Evolutionary conservation across 176 grass and related monocot species (phyloP).

Genomic region (Bromus sterilis): DNA sequence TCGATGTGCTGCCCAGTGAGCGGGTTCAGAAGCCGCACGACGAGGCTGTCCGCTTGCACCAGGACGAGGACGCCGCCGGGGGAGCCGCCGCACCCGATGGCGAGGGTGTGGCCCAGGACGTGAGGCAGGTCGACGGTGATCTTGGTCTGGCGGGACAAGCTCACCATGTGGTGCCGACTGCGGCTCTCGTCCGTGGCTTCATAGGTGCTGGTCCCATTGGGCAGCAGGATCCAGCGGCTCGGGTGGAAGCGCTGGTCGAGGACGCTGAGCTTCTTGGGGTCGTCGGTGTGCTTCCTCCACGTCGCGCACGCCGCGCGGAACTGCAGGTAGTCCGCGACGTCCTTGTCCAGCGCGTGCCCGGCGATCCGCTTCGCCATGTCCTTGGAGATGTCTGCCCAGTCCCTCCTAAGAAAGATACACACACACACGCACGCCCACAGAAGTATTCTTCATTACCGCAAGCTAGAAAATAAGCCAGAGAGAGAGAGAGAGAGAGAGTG

Average conservation of each 20-base stretch:
- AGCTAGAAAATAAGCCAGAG: neutral
- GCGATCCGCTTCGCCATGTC: neutral
- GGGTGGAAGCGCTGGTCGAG: neutral
- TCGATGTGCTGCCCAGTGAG: neutral
- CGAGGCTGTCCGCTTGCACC: neutral
- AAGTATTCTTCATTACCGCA: neutral
- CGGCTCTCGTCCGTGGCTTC: neutral
- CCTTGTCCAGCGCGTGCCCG: neutral
- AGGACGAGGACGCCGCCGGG: constrained; percentile 8
- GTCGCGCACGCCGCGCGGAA: neutral
- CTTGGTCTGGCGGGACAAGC: neutral
- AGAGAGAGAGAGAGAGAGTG: neutral
- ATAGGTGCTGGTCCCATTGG: neutral
- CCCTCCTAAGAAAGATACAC: neutral
- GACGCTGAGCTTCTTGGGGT: neutral
- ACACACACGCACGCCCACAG: neutral
- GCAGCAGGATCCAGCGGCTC: constrained; percentile 11
- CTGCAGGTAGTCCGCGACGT: constrained; percentile 1
- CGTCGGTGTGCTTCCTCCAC: neutral
- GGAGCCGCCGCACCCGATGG: neutral
- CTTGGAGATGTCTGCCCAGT: neutral
- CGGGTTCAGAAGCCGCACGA: constrained; percentile 3
- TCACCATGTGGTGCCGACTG: neutral
- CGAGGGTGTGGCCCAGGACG: neutral
- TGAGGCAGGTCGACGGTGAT: neutral